These are phyloP conservation scores for Elsinoe arachidis DNA, from an alignment of 2,329 filamentous ascomycete genomes.

Conservation along the genomic window DNA sequence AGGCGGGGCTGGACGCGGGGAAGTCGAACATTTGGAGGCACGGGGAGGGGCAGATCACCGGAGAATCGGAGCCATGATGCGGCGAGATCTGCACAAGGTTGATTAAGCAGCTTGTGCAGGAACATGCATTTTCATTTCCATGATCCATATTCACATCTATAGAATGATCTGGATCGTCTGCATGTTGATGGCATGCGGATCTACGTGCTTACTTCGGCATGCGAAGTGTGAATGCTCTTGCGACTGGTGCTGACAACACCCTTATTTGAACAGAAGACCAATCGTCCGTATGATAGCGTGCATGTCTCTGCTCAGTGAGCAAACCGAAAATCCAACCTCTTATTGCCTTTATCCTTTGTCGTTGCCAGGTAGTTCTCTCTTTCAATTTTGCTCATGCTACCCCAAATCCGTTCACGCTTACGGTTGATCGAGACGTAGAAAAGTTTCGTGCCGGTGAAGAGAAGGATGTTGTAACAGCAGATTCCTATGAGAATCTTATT, in stretches of 20 bases:
- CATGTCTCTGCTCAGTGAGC: constrained; percentile 14
- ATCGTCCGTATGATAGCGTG: too few species aligned
- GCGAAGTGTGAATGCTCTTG: too few species aligned
- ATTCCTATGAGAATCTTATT: constrained; percentile 48
- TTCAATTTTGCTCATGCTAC: constrained; percentile 41
- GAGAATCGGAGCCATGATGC: neutral
- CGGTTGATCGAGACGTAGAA: constrained; percentile 48
- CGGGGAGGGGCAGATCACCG: neutral
- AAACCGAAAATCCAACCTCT: constrained; percentile 34
- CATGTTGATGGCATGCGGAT: too few species aligned
- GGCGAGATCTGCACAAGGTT: too few species aligned
- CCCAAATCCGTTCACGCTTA: constrained; percentile 40
- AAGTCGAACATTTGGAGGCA: neutral
- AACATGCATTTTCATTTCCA: too few species aligned
- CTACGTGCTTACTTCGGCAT: too few species aligned
- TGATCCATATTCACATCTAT: too few species aligned
- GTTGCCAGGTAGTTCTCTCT: constrained; percentile 40
- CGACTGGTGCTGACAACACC: neutral
- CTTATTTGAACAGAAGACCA: neutral
- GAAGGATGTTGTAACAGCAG: constrained; percentile 40
- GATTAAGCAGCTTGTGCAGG: too few species aligned
- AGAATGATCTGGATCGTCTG: too few species aligned
- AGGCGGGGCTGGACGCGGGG: neutral
- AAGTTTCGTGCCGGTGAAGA: constrained; percentile 44
- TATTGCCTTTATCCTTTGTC: constrained; percentile 32